Percentiles rank a stretch among this genome's conserved stretches.
These are phyloP conservation scores for Phytophthora pseudosyringae DNA, from an alignment of 352 stramenopile species.

Conservation along the genomic window DNA sequence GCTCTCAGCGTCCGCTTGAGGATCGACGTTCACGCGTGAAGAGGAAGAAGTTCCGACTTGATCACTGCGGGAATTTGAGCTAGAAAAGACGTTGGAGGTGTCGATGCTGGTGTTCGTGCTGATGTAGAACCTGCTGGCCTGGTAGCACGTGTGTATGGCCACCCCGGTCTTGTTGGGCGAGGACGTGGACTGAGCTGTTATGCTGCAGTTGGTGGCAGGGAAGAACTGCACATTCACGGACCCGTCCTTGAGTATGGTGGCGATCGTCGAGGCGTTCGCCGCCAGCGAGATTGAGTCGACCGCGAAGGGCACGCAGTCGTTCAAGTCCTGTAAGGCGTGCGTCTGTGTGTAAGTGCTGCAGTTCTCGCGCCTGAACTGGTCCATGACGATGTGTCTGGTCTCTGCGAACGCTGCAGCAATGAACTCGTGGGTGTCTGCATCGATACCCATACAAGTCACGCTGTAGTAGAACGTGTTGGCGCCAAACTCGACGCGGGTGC, in stretches of 20 bases:
- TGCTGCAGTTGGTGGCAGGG: constrained; percentile 16
- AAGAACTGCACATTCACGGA: constrained; percentile 35
- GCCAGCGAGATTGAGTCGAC: constrained; percentile 26
- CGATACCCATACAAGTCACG: constrained; percentile 8
- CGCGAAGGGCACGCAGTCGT: constrained; percentile 29
- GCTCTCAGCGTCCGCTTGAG: constrained; percentile 5
- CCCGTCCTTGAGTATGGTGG: constrained; percentile 24
- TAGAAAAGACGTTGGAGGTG: background rate
- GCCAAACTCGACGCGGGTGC: constrained; percentile 21
- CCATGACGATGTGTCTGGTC: constrained; percentile 32
- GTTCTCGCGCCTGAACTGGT: constrained; percentile 28
- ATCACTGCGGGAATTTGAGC: constrained; percentile 8
- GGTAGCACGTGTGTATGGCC: constrained; percentile 26
- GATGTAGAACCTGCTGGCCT: constrained; percentile 36
- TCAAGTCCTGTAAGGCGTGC: constrained; percentile 27
- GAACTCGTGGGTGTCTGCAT: constrained; percentile 9
- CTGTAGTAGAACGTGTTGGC: constrained; percentile 32
- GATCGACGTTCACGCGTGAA: constrained; percentile 5
- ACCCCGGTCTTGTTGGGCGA: constrained; percentile 12
- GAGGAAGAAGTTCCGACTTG: constrained; percentile 3
- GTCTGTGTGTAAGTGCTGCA: constrained; percentile 36
- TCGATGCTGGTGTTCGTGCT: constrained; percentile 4
- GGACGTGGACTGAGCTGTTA: background rate
- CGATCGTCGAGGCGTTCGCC: constrained; percentile 16
- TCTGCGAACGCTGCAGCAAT: constrained; percentile 19